phyloP scores from a whole-genome alignment of 495 filamentous ascomycete genomes.

The Lophiostoma macrostomum region DNA sequence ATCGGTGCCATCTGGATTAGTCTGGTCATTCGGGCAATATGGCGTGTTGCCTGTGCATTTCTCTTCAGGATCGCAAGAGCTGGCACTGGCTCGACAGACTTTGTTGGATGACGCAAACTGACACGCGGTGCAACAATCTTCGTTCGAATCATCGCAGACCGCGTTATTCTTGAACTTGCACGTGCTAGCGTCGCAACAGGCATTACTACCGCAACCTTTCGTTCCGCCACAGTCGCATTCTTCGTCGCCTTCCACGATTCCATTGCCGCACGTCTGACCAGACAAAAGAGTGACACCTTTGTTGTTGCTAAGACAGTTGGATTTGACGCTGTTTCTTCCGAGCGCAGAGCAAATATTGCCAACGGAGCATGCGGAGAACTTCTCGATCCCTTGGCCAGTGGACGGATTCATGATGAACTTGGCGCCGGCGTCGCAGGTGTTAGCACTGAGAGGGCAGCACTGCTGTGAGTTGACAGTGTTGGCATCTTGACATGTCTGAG shows the following conservation, averaged over 20 bases:
- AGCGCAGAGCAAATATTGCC: slow-evolving; percentile 96
- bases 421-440: slow-evolving; percentile 69
- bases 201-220: slow-evolving; percentile 65
- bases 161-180: slow-evolving; percentile 78
- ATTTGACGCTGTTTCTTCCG: slow-evolving; percentile 72
- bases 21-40: slow-evolving; percentile 69
- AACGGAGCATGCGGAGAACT: slow-evolving; percentile 83
- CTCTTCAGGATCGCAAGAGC: slow-evolving; percentile 81
- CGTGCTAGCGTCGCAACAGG: slow-evolving; percentile 80
- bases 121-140: slow-evolving; percentile 82
- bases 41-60: slow-evolving; percentile 71
- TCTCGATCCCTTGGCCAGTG: slow-evolving; percentile 63
- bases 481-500: slow-evolving; percentile 59
- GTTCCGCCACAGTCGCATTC: slow-evolving; percentile 92
- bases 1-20: slow-evolving; percentile 61
- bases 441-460: slow-evolving; percentile 78
- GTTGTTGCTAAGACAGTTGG: slow-evolving; percentile 75
- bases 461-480: slow-evolving; percentile 64
- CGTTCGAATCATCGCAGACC: slow-evolving; percentile 85
- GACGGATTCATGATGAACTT: slow-evolving; percentile 95
- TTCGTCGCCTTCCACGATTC: slow-evolving; percentile 91
- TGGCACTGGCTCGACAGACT: slow-evolving; percentile 75
- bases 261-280: slow-evolving; percentile 87
- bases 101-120: slow-evolving; percentile 63
- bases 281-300: slow-evolving; percentile 80